Evolutionary conservation across 306 rosid genomes (phyloP), one percentile per base, ranked within the genome.

Genomic region (Inga laurina): DNA sequence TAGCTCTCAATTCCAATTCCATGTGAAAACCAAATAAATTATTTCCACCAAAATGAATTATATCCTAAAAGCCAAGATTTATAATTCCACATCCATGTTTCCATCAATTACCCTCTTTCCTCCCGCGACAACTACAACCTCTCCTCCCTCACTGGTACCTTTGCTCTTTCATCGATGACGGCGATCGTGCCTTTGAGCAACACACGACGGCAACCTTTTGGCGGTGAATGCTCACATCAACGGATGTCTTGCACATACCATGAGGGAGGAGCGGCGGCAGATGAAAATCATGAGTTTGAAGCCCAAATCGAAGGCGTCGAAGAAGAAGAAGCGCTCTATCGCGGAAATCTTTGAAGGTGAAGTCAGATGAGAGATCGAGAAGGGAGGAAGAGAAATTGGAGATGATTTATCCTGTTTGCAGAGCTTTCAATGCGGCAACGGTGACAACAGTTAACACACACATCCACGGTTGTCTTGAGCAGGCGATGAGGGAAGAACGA

Each of bases 351-450:
- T 93, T 67, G 94, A 82, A 66, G 52, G 82, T 13, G 72, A 79
- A 82, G 44, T 83, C 66, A 1, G 85, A 46, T n/a, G 75, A 18
- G 10, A 69, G 66, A 67, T 52, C 45, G 4, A 71, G n/a, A 0
- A 80, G 24, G 39, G 85, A 74, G 52, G 87, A 74, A 0, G 92
- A 86, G 84, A 91, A 88, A 84, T 80, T 82, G 84, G 92, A 88
- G 82, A 83, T 90, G 90, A 85, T 90, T 79, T 92, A 96, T 75
- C 96, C 98, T 45, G 94, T 92, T 74, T 93, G 97, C 52, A 85
- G 90, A 5, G 85, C 74, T 73, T 91, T 94, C 82, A 86, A 76
- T 51, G 90, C 92, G 1, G 84, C 91, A 0, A 95, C 94, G 11
- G 91, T 88, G 22, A 88, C 91, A 46, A 95, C 92, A 0, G 93